Base-by-base conservation (phyloP, 106 monocot species). In the Posidonia australis region DNA sequence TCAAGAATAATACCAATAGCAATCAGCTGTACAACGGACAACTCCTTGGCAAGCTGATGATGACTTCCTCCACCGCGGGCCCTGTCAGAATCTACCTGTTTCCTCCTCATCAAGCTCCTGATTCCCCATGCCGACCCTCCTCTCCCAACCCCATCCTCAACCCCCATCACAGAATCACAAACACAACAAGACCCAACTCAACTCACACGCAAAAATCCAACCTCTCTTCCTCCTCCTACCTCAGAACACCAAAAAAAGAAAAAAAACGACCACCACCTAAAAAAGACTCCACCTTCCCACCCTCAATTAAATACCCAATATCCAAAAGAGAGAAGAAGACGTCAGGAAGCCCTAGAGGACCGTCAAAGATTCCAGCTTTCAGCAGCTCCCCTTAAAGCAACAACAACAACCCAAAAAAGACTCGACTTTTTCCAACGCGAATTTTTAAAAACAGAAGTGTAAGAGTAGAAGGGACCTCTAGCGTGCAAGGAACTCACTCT, bases 21-120 rank as follows among this genome's bases (percentile, higher is more conserved):
- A 45, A 96, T 74, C 51, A 96, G 77, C 59, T 90, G 82, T 29
- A 62, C 59, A 22, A 96, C 60, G 21, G 90, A 87, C 11, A 96
- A 57, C 42, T 62, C 76, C 75, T 84, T 86, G 67, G 90, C 86
- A 31, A 96, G 94, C 76, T 77, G 79, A 13, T 67, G 70, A 29
- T 77, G 81, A 27, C 66, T 68, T 13, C 51, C 77, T 5, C 49
- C 76, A 0, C 62, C 63, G 49, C 60, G 27, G 13, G 31, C 56
- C 47, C 90, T 72, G 65, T 87, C 76, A 4, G 94, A 96, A 66
- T 96, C 94, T 32, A 96, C 94, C 72, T 84, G 86, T 69, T 94
- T 94, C 76, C 94, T 83, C 64, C 94, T 77, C 73, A 82, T 67
- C 83, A 94, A 69, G 46, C 74, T 77, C 66, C 77, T 62, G 36